A percentile compares a stretch with the other conserved stretches of the same genome.
Conservation (phyloP, 768 basidiomycete genomes). For the Mycena olivaceomarginata region DNA sequence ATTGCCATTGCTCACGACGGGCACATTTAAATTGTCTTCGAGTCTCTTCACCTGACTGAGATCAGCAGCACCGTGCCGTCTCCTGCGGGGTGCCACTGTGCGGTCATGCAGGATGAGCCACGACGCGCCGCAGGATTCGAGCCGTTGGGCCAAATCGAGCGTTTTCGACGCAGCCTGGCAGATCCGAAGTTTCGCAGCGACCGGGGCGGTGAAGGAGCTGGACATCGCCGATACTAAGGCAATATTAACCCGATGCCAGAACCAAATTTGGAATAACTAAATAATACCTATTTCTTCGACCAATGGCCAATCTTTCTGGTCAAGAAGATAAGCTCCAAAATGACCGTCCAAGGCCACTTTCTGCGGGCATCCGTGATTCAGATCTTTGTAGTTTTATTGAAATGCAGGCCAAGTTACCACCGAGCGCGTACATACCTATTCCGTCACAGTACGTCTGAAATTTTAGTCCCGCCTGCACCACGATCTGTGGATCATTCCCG, state of each 20-base stretch:
- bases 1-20: slow-evolving; percentile 88
- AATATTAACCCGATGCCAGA: not conserved
- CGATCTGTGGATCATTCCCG: slow-evolving; percentile 78
- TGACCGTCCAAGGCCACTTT: slow-evolving; percentile 79
- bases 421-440: slow-evolving; percentile 70
- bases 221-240: slow-evolving; percentile 75
- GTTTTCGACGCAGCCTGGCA: slow-evolving; percentile 75
- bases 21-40: slow-evolving; percentile 69
- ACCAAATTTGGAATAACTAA: not conserved
- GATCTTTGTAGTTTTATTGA: slow-evolving; percentile 68
- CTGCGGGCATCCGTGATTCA: slow-evolving; percentile 90
- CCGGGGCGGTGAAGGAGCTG: slow-evolving; percentile 76
- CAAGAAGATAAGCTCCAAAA: slow-evolving; percentile 86
- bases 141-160: slow-evolving; percentile 70
- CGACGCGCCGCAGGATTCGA: slow-evolving; percentile 80
- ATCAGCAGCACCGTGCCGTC: slow-evolving; percentile 84
- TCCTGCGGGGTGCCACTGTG: slow-evolving; percentile 81
- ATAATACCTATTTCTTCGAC: slow-evolving; percentile 76
- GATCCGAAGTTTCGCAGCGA: slow-evolving; percentile 78
- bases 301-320: slow-evolving; percentile 82
- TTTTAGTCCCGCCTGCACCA: slow-evolving; percentile 77
- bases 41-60: slow-evolving; percentile 75
- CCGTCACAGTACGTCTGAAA: slow-evolving; percentile 79
- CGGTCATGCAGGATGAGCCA: slow-evolving; percentile 87
- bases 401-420: not conserved